Conservation (phyloP, 1,139 yeast genomes). For the Taphrina populina region DNA sequence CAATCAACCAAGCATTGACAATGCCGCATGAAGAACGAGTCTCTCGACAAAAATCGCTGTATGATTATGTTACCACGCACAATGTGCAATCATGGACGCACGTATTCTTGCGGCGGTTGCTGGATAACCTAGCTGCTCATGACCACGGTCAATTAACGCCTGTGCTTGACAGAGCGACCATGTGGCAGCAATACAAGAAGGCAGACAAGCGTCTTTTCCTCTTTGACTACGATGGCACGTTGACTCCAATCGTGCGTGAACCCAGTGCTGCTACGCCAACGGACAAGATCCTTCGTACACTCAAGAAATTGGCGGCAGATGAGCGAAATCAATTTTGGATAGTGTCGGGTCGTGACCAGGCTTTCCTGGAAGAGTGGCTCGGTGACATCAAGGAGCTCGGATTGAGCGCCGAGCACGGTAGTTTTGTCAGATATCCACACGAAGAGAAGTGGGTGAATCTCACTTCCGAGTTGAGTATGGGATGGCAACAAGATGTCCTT, state of each 20-base stretch:
- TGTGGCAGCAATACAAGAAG: slow-evolving; percentile 55
- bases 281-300: slow-evolving; percentile 60
- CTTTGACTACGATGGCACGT: slow-evolving; percentile 96
- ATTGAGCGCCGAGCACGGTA: slow-evolving; percentile 95
- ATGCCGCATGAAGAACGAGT: slow-evolving; percentile 47
- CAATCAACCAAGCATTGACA: slow-evolving; percentile 66
- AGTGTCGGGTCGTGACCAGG: slow-evolving; percentile 92
- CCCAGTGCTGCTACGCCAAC: slow-evolving; percentile 99
- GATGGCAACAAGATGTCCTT: slow-evolving; percentile 84
- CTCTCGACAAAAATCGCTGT: slow-evolving; percentile 54
- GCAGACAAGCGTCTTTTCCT: slow-evolving; percentile 73
- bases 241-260: slow-evolving; percentile 91
- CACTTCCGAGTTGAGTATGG: slow-evolving; percentile 80
- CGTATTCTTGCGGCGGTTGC: slow-evolving; percentile 57
- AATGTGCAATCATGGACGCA: slow-evolving; percentile 83
- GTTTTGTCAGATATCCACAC: slow-evolving; percentile 76
- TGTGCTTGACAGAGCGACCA: slow-evolving; percentile 68
- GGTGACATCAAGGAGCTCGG: slow-evolving; percentile 67
- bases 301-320: slow-evolving; percentile 65
- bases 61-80: slow-evolving; percentile 63
- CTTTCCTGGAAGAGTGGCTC: slow-evolving; percentile 83
- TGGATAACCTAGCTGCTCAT: slow-evolving; percentile 52
- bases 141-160: slow-evolving; percentile 68
- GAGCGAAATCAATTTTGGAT: slow-evolving; percentile 90
- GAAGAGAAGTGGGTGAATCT: slow-evolving; percentile 72